phyloP scores from a whole-genome alignment of 2,329 filamentous ascomycete species.

The Pestalotiopsis sp. region DNA sequence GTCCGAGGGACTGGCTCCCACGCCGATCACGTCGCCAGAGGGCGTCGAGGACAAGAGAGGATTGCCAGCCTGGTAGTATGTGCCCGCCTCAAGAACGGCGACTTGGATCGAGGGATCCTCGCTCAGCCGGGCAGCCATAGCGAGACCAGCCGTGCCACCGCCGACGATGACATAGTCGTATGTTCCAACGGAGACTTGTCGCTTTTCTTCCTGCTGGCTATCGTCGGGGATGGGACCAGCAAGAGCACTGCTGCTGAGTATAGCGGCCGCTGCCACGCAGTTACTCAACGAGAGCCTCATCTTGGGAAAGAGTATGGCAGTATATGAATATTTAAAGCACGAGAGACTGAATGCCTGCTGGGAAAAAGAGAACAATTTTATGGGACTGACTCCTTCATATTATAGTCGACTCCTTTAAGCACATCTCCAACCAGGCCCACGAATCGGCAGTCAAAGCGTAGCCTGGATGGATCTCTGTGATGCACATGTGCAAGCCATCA shows the following conservation, averaged over 20 bases:
- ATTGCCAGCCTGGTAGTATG: slow-evolving; percentile 16
- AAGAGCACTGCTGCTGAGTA: not conserved
- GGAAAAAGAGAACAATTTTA: not conserved
- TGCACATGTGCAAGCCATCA: not conserved
- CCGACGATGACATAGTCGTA: slow-evolving; percentile 18
- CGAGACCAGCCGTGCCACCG: slow-evolving; percentile 16
- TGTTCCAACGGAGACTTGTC: not conserved
- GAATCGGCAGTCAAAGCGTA: not conserved
- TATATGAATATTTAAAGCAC: not conserved
- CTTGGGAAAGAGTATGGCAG: not conserved
- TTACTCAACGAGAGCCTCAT: not conserved
- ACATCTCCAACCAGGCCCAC: not conserved
- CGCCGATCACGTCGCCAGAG: slow-evolving; percentile 22
- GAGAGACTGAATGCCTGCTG: not conserved
- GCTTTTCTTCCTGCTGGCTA: not conserved
- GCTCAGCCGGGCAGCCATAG: slow-evolving; percentile 11
- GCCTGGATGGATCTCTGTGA: not conserved
- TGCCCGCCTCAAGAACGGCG: slow-evolving; percentile 17
- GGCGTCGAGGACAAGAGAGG: slow-evolving; percentile 19
- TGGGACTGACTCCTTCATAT: not conserved
- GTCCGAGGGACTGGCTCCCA: slow-evolving; percentile 16
- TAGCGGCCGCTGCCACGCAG: not conserved
- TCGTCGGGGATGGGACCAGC: slow-evolving; percentile 1
- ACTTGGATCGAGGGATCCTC: slow-evolving; percentile 13
- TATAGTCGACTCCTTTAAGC: not conserved